Base-by-base conservation (phyloP, 1,284 basidiomycete genomes). In the Melampsora americana region DNA sequence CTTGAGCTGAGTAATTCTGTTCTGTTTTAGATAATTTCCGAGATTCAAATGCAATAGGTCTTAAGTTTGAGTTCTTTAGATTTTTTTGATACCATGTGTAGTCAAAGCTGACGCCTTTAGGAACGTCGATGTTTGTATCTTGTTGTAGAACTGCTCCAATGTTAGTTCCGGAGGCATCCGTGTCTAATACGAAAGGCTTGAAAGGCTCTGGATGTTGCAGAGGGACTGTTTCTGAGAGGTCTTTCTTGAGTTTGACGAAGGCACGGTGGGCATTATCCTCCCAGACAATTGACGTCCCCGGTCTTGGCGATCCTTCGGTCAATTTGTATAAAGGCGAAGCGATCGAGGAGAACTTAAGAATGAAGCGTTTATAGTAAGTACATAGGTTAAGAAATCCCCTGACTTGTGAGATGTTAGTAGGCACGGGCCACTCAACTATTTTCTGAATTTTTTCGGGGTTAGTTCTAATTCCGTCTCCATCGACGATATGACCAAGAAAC, bases 91-190 rank as follows among this genome's bases (percentile, higher is more conserved):
- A 69, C 0, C 9, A 7, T 4, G 26, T 39, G 20, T 6, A 18
- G 18, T 56, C 53, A n/a, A 56, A 56, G 20, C 53, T 56, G 6
- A 42, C 39, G n/a, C n/a, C 20, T n/a, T 56, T 56, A n/a, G n/a
- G n/a, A n/a, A 23, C n/a, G 5, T 56, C n/a, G 6, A n/a, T 56
- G 7, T n/a, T 26, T 20, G 53, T 14, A 26, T 69, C 32, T 60
- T 69, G 68, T 69, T 69, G 68, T 7, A 69, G 32, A 16, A 70
- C 50, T 14, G 69, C 69, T 26, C 69, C 69, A 46, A 70, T 70
- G 26, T 60, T 70, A 4, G 53, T 50, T 5, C 69, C 56, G 1
- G 59, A 70, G 1, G 69, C 39, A n/a, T n/a, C n/a, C n/a, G n/a
- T n/a, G n/a, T n/a, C n/a, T n/a, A n/a, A n/a, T n/a, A n/a, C 60